Evolutionary conservation across 176 grass and related monocot genomes (phyloP).

Genomic region (Poa pratensis): DNA sequence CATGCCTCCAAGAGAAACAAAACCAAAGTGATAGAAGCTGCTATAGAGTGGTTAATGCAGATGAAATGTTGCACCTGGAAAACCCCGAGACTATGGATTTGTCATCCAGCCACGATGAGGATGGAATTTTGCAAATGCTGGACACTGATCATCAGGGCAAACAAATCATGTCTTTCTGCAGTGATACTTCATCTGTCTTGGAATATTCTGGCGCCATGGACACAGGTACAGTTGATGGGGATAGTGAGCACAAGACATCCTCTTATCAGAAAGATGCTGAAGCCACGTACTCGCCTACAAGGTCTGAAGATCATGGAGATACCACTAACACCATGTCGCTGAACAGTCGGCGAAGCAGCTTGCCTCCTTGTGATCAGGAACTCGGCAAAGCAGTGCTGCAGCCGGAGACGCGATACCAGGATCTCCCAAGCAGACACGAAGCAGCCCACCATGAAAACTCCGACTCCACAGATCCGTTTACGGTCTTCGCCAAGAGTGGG

Average conservation of each 20-base stretch:
- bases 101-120: background rate
- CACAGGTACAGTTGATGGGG: background rate
- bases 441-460: conserved; percentile 29
- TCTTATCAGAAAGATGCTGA: conserved; percentile 11
- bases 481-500: background rate
- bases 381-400: background rate
- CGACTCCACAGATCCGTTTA: conserved; percentile 26
- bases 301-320: conserved; percentile 27
- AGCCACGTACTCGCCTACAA: conserved; percentile 10
- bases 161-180: background rate
- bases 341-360: background rate
- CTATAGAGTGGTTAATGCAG: conserved; percentile 25
- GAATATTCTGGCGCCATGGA: conserved; percentile 14
- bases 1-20: conserved; percentile 19
- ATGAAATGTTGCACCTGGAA: conserved; percentile 13
- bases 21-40: conserved; percentile 2
- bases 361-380: conserved; percentile 8
- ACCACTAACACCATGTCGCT: background rate
- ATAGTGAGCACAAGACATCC: conserved; percentile 17
- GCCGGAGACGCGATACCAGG: background rate
- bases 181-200: conserved; percentile 38
- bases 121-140: background rate
- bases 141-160: background rate
- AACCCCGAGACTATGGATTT: conserved; percentile 23
- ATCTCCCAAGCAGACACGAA: background rate